Evolutionary conservation across 805 yeast genomes (phyloP).

Genomic region (Groenewaldozyma tartarivorans): DNA sequence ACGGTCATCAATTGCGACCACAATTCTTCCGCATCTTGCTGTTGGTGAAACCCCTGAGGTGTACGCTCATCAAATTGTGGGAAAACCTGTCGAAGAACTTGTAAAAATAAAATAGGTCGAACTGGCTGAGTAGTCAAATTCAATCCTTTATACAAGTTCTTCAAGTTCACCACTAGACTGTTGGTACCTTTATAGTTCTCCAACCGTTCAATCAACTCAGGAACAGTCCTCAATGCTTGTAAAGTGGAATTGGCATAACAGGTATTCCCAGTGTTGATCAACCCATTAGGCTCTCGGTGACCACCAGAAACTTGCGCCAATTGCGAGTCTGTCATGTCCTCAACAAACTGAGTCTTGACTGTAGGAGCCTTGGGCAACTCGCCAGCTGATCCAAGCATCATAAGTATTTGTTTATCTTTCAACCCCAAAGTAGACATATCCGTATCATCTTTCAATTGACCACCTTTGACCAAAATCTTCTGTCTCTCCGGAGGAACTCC

Average conservation of each 20-base stretch:
- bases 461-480: constrained; percentile 81
- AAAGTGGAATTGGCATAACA: constrained; percentile 67
- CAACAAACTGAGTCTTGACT: constrained; percentile 50
- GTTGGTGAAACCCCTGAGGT: constrained; percentile 64
- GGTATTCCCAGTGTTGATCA: constrained; percentile 64
- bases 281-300: constrained; percentile 44
- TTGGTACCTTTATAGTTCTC: constrained; percentile 27
- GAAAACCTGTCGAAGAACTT: constrained; percentile 42
- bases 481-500: constrained; percentile 84
- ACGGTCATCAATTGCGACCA: constrained; percentile 65
- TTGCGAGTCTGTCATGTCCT: constrained; percentile 49
- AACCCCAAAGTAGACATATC: constrained; percentile 42
- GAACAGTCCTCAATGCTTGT: constrained; percentile 42
- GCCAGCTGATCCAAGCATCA: constrained; percentile 92
- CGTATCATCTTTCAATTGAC: constrained; percentile 71
- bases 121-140: constrained; percentile 33
- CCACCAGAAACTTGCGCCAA: constrained; percentile 28
- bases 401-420: constrained; percentile 56
- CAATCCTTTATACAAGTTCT: constrained; percentile 25
- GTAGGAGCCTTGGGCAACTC: constrained; percentile 39
- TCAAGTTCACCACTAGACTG: constrained; percentile 23
- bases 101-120: constrained; percentile 60
- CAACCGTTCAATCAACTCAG: constrained; percentile 41
- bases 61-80: constrained; percentile 85
- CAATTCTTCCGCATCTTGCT: constrained; percentile 98